Base-by-base conservation (phyloP, 345 rosid genomes). In the Aquilaria sinensis region DNA sequence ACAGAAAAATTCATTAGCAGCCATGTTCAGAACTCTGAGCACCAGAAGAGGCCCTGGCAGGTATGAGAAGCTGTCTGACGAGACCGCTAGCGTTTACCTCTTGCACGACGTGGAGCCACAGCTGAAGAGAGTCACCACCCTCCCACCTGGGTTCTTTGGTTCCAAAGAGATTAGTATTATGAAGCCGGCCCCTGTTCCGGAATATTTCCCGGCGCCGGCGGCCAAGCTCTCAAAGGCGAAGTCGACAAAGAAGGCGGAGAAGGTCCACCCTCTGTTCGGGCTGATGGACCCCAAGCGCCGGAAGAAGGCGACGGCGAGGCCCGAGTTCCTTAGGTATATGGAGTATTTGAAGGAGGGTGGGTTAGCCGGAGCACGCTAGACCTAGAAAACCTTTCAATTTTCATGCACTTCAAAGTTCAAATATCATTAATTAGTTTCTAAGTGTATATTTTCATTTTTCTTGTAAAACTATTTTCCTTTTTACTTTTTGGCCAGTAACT, bases 1-100 rank as follows among this genome's bases (percentile, higher is more conserved):
- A 9, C 43, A 5, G 7, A 37, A 37, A 1, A 5, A 5, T 37
- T 37, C 43, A 5, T 37, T 1, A 5, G 5, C 7, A 37, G 43
- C 43, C 68, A 82, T 89, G 92, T 54, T 86, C 30, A 77, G 92
- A 81, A 81, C 88, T 53, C 63, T 84, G 53, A 89, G 85, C 71
- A 79, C 83, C 5, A 76, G 83, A 11, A 66, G 74, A 74, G 70
- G 71, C 65, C 68, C 57, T 23, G 56, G 61, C 56, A 74, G 80
- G 47, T 89, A 89, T 37, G 87, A 86, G 51, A 71, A 73, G 62
- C 49, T 86, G 2, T 79, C 54, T 6, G 80, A 73, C 46, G 82
- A 82, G 61, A 37, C 5, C 5, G 43, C 43, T 4, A 37, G 43
- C 43, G 43, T 37, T 5, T 37, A 37, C 43, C 43, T 37, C 8